phyloP scores from a whole-genome alignment of 2,329 filamentous ascomycete genomes.

The Stenocarpella maydis region DNA sequence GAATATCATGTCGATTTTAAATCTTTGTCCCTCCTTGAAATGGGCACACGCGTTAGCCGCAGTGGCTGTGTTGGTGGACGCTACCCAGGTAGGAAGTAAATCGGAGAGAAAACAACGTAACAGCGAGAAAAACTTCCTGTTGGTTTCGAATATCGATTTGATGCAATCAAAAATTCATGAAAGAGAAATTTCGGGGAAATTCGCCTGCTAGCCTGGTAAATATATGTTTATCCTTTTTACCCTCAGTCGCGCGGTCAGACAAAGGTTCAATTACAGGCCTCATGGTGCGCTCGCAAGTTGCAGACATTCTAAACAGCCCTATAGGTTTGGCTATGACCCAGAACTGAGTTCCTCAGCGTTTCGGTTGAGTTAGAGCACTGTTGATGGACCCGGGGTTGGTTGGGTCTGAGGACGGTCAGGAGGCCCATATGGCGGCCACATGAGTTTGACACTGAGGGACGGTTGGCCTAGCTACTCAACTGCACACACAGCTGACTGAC shows the following conservation, averaged over 20 bases:
- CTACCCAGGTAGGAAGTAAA: too few species aligned
- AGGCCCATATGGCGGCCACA: constrained; percentile 2
- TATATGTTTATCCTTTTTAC: neutral
- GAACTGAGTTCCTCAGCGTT: neutral
- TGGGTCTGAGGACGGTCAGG: neutral
- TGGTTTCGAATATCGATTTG: neutral
- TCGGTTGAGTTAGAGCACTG: constrained; percentile 11
- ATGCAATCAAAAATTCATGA: neutral
- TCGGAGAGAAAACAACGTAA: neutral
- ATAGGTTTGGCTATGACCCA: neutral
- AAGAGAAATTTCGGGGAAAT: neutral
- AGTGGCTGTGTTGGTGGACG: neutral
- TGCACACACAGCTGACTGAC: neutral
- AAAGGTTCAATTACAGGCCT: neutral
- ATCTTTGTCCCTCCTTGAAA: neutral
- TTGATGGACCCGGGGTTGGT: neutral
- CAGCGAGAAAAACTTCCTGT: neutral
- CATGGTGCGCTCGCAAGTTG: neutral
- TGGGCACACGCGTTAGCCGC: neutral
- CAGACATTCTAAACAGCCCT: neutral
- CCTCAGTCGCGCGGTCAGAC: neutral
- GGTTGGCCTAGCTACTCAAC: neutral
- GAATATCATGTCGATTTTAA: neutral
- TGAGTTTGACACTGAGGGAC: neutral
- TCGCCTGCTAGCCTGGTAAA: neutral